These are phyloP conservation scores for Avena atlantica DNA, from an alignment of 176 grass and related monocot species.

Conservation along the genomic window DNA sequence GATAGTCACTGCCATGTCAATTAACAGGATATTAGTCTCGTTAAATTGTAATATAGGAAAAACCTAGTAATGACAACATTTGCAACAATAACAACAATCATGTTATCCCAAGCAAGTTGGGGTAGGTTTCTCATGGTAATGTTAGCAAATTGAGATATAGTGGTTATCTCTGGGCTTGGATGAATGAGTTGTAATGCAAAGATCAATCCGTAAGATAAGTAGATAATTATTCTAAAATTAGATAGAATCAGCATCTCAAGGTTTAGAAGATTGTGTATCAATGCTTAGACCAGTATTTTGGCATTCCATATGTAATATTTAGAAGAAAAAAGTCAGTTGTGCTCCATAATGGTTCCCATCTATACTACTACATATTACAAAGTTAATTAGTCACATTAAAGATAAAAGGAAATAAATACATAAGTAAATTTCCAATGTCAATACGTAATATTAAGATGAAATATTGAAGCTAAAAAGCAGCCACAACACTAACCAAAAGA, in stretches of 20 bases:
- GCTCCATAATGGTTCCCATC: background rate
- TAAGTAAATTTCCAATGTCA: background rate
- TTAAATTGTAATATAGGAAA: background rate
- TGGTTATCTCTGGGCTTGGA: background rate
- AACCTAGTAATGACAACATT: background rate
- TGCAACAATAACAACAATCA: too few species aligned
- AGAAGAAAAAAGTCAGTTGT: background rate
- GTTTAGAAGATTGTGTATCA: background rate
- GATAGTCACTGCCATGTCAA: slow-evolving; percentile 62
- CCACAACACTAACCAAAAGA: background rate
- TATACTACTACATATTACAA: background rate
- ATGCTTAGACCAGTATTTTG: slow-evolving; percentile 4
- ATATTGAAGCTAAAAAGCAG: slow-evolving; percentile 19
- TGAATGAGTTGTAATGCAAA: background rate
- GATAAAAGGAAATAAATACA: background rate
- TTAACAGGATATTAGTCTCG: slow-evolving; percentile 21
- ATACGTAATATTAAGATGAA: background rate
- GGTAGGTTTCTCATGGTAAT: background rate
- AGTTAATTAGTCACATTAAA: background rate
- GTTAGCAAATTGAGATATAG: background rate
- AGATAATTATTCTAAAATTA: background rate
- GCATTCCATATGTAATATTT: background rate
- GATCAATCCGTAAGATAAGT: background rate
- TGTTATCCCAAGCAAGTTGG: too few species aligned
- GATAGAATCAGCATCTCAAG: background rate